Conservation (phyloP, 2,329 filamentous ascomycete species). For the Pestalotiopsis fici region DNA sequence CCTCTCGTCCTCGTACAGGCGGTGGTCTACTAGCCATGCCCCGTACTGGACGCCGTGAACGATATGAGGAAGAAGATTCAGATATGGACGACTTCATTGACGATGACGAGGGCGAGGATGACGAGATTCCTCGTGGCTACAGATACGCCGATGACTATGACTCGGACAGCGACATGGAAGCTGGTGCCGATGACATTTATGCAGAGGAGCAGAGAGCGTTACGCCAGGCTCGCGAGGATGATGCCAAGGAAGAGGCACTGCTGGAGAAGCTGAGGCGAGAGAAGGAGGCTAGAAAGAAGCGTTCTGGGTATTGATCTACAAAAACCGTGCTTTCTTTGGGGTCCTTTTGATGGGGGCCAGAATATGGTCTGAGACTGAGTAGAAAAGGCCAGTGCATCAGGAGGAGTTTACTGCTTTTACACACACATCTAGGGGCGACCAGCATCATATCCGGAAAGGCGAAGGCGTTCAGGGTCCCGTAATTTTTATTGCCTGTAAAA, state of each 20-base stretch:
- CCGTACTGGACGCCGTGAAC: conserved; percentile 25
- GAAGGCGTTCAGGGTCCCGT: background rate
- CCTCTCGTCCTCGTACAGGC: conserved; percentile 22
- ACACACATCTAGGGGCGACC: conserved; percentile 4
- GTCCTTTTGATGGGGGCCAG: background rate
- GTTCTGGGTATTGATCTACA: conserved; percentile 10
- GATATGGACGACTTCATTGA: conserved; percentile 49
- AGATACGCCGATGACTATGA: conserved; percentile 48
- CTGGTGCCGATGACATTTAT: conserved; percentile 72
- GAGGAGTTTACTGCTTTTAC: conserved; percentile 6
- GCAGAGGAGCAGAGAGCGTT: conserved; percentile 68
- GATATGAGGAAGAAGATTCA: conserved; percentile 63
- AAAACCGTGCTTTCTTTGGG: background rate
- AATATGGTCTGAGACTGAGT: background rate
- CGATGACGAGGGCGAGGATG: conserved; percentile 59
- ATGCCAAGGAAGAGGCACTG: conserved; percentile 48
- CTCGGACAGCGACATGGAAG: conserved; percentile 79
- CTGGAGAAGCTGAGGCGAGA: conserved; percentile 43
- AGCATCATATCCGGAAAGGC: conserved; percentile 3
- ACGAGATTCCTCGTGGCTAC: conserved; percentile 41
- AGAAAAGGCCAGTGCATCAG: conserved; percentile 1
- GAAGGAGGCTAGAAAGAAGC: conserved; percentile 30
- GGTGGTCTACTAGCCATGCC: conserved; percentile 38
- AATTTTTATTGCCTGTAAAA: background rate
- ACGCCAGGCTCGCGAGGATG: conserved; percentile 65